These are phyloP conservation scores for Linnemannia exigua DNA, from an alignment of 192 early-diverging fungal genomes.

Conservation along the genomic window DNA sequence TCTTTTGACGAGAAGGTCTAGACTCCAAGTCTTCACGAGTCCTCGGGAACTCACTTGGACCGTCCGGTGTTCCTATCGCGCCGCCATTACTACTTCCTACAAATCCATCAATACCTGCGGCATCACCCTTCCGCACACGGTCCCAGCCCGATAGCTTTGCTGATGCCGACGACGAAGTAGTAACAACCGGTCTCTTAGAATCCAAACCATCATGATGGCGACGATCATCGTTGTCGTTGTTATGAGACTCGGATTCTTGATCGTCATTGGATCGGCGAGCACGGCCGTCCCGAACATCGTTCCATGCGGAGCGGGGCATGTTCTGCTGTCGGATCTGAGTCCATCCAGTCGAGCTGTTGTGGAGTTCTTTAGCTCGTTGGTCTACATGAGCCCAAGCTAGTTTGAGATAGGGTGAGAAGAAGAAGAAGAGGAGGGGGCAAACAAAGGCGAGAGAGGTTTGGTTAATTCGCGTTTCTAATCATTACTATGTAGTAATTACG, in stretches of 20 bases:
- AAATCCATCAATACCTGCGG: not conserved
- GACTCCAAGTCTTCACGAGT: slow-evolving; percentile 49
- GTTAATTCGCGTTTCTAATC: not conserved
- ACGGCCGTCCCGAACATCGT: slow-evolving; percentile 25
- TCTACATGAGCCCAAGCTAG: slow-evolving; percentile 39
- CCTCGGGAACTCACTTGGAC: slow-evolving; percentile 44
- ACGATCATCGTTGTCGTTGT: slow-evolving; percentile 7
- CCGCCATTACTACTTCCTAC: not conserved
- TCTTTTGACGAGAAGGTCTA: slow-evolving; percentile 14
- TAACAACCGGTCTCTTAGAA: not conserved
- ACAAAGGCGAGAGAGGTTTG: not conserved
- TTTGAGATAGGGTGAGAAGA: not conserved
- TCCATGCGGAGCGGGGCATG: slow-evolving; percentile 46
- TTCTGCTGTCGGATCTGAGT: slow-evolving; percentile 39
- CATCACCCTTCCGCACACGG: slow-evolving; percentile 10
- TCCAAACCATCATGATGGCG: not conserved
- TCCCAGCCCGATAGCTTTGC: slow-evolving; percentile 29
- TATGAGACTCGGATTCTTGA: not conserved
- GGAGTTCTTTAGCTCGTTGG: slow-evolving; percentile 33
- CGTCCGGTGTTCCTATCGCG: slow-evolving; percentile 9
- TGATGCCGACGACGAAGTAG: not conserved
- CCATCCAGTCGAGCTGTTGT: slow-evolving; percentile 27
- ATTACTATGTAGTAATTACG: not conserved
- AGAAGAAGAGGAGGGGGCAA: not conserved
- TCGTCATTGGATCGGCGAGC: not conserved